Conservation (phyloP, 305 asterid genomes). For the Solanum hybrid region DNA sequence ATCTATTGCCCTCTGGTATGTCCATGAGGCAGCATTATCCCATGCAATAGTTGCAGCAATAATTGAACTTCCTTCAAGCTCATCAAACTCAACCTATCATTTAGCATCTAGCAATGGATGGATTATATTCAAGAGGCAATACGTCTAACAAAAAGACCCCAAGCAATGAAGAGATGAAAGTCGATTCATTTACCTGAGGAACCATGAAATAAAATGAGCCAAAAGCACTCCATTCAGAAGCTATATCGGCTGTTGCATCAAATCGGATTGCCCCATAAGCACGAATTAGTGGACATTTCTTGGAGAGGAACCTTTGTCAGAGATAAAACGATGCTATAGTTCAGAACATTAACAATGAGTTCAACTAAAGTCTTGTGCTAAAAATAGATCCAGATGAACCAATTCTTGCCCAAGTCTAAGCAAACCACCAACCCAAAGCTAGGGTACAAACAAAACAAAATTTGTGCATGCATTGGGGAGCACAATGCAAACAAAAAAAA, state of each 20-base stretch:
- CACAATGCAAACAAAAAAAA: background rate
- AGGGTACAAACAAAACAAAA: background rate
- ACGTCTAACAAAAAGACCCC: background rate
- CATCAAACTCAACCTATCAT: conserved; percentile 82
- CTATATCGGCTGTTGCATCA: conserved; percentile 45
- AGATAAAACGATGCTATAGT: conserved; percentile 3
- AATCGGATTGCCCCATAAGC: conserved; percentile 93
- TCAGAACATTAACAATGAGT: background rate
- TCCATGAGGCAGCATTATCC: conserved; percentile 66
- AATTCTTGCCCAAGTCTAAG: background rate
- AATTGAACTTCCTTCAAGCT: conserved; percentile 82
- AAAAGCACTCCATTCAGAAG: conserved; percentile 77
- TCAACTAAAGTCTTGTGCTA: background rate
- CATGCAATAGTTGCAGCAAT: conserved; percentile 88
- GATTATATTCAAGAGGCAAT: conserved; percentile 10
- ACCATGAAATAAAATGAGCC: conserved; percentile 90
- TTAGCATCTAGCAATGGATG: conserved; percentile 12
- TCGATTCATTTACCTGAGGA: conserved; percentile 54
- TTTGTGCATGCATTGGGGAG: background rate
- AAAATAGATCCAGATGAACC: too few relatives aligned
- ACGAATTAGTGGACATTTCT: conserved; percentile 75
- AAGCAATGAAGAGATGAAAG: background rate
- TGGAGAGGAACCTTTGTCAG: conserved; percentile 60
- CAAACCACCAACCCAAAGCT: background rate
- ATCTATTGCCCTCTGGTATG: conserved; percentile 56